Conservation (phyloP, 805 yeast genomes). For the Candida piceae region DNA sequence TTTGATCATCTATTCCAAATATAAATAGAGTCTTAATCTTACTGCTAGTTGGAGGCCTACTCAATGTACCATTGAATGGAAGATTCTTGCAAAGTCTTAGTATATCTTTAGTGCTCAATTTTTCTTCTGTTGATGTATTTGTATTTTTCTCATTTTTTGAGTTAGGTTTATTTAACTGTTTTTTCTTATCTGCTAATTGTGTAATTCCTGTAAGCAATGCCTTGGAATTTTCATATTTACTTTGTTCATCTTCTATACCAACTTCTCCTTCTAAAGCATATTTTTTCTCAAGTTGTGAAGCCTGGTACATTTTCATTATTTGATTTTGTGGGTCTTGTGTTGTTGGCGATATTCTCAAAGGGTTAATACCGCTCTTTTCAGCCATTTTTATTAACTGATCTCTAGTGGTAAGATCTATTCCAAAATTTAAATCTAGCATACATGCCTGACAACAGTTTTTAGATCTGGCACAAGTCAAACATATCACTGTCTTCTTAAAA, state of each 20-base stretch:
- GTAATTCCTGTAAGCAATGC: constrained; percentile 49
- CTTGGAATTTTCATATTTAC: constrained; percentile 34
- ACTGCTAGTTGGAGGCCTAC: constrained; percentile 34
- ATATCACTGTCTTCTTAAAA: constrained; percentile 61
- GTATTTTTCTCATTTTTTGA: too few relatives aligned
- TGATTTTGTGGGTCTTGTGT: constrained; percentile 33
- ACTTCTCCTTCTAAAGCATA: constrained; percentile 25
- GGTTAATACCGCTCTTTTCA: constrained; percentile 25
- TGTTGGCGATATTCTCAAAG: constrained; percentile 7
- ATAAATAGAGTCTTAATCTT: constrained; percentile 58
- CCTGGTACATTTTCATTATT: constrained; percentile 50
- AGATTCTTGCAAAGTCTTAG: constrained; percentile 49
- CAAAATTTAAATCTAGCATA: constrained; percentile 73
- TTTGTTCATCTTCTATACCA: constrained; percentile 18
- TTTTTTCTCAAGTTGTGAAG: constrained; percentile 38
- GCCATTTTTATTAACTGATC: constrained; percentile 79
- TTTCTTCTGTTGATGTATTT: too few relatives aligned
- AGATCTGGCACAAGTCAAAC: constrained; percentile 73
- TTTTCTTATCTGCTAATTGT: constrained; percentile 14
- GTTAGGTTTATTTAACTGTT: too few relatives aligned
- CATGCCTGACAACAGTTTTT: constrained; percentile 87
- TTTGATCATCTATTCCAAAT: constrained; percentile 64
- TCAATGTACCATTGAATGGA: constrained; percentile 63
- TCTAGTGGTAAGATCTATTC: constrained; percentile 72
- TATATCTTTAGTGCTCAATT: constrained; percentile 37